Conservation (phyloP, 2,329 filamentous ascomycete genomes). For the Venturia nashicola region DNA sequence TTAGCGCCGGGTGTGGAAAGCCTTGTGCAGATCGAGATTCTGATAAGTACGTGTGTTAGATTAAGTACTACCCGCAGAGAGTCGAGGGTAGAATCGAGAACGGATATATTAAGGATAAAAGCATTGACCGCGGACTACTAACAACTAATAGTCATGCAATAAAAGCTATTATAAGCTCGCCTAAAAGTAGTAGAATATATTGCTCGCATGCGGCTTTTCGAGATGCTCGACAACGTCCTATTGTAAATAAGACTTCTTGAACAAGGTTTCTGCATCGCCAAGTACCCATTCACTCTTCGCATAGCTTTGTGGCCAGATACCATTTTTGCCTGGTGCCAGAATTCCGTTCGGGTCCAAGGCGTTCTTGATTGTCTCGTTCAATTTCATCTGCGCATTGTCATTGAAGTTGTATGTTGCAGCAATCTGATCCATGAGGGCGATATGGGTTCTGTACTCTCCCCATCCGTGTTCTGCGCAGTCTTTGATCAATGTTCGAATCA, state of each 20-base stretch:
- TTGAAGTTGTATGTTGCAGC: conserved; percentile 32
- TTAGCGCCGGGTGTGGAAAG: too few species aligned
- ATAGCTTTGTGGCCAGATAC: conserved; percentile 28
- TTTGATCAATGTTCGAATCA: conserved; percentile 28
- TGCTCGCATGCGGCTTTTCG: background rate
- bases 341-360: conserved; percentile 36
- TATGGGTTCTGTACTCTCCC: conserved; percentile 35
- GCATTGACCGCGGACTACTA: too few species aligned
- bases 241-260: background rate
- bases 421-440: conserved; percentile 34
- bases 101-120: too few species aligned
- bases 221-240: background rate
- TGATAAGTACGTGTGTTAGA: too few species aligned
- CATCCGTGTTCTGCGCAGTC: conserved; percentile 30
- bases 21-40: too few species aligned
- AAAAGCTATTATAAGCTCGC: background rate
- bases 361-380: conserved; percentile 36
- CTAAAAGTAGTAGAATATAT: background rate
- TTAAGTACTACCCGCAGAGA: too few species aligned
- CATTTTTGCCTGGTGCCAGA: conserved; percentile 32
- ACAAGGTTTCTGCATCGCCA: background rate
- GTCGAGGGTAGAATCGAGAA: too few species aligned
- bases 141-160: too few species aligned
- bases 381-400: conserved; percentile 27
- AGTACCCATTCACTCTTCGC: background rate